Evolutionary conservation across 176 grass and related monocot species (phyloP).

Genomic region (Musa itinerans): DNA sequence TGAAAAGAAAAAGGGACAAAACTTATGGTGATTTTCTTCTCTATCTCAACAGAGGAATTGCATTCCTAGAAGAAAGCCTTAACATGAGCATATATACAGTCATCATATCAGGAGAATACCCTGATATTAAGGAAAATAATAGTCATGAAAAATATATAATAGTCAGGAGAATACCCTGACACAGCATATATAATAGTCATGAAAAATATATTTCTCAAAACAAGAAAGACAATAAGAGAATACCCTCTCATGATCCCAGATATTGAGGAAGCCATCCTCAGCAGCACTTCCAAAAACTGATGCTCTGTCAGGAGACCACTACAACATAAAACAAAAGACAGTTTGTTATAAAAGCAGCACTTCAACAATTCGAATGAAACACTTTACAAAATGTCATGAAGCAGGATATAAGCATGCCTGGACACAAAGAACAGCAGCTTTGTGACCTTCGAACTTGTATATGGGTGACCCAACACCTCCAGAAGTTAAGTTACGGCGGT

Average conservation of each 20-base stretch:
- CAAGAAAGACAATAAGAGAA: background rate
- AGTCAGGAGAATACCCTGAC: background rate
- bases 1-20: too few species aligned
- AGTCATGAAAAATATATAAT: background rate
- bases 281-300: constrained; percentile 93
- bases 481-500: constrained; percentile 64
- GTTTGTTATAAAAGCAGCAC: background rate
- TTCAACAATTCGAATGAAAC: background rate
- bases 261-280: constrained; percentile 78
- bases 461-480: constrained; percentile 45
- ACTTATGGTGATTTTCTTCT: too few species aligned
- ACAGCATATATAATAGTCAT: background rate
- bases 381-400: background rate
- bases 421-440: constrained; percentile 82
- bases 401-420: constrained; percentile 42
- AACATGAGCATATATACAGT: too few species aligned
- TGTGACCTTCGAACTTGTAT: constrained; percentile 83
- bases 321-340: constrained; percentile 15
- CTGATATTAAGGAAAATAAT: too few species aligned
- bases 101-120: too few species aligned
- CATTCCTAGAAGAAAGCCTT: too few species aligned
- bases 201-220: background rate
- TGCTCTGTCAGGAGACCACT: constrained; percentile 93
- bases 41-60: too few species aligned
- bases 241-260: constrained; percentile 94